Evolutionary conservation across 2,329 filamentous ascomycete species (phyloP), one percentile per base, ranked within the genome.

Genomic region (Beauveria caledonica): DNA sequence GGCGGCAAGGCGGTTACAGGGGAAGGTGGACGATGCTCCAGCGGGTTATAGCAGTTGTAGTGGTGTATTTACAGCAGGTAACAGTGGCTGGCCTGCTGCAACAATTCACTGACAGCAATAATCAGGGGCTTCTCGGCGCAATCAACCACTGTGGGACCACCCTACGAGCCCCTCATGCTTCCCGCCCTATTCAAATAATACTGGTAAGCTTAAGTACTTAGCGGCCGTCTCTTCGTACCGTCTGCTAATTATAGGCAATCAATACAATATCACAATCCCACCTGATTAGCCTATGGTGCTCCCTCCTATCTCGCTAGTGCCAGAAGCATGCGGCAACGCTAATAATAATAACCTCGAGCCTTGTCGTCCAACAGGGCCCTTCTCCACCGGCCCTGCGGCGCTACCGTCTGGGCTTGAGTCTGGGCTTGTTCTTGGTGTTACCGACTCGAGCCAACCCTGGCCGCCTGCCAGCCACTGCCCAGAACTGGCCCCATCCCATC

Each of bases 401-500:
- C 56, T 51, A 58, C 46, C 46, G 46, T 59, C 48, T 46, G 36
- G 57, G 57, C 57, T 59, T 39, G 40, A 59, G 57, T 59, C 57
- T 59, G 57, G 57, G 57, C 57, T 52, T n/a, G 39, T 13, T 25
- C 57, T 53, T 59, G 56, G 56, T 58, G 56, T 58, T 58, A 46
- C 36, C 44, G 46, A 59, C 57, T 52, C 46, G 21, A 58, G 25
- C 23, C 10, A 1, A 25, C 57, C 57, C 56, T 36, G 39, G 56
- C 48, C 33, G 25, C 48, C 19, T 45, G 48, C 48, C 21, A 42
- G 58, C 13, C 55, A 33, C 17, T 42, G 56, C 56, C 39, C 15
- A 29, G 57, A 19, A 19, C 45, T 27, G 21, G 33, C 55, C 40
- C 57, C 60, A 46, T 55, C 50, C 51, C 58, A 42, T 56, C 60